Base-by-base conservation (phyloP, 352 stramenopile genomes). In the Pythium aquatile region DNA sequence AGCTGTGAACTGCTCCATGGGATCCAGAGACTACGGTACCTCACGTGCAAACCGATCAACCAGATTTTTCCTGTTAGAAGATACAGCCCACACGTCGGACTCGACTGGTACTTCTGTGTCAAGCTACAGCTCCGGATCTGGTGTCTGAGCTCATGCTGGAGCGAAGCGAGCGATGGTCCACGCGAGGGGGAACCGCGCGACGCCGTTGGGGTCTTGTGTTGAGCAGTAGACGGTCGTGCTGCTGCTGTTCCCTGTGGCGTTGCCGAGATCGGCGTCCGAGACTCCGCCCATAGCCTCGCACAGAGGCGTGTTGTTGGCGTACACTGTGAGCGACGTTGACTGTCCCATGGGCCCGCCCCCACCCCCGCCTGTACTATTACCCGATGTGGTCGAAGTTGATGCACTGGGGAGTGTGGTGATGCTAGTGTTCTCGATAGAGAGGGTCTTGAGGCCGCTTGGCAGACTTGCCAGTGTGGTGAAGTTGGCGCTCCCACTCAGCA, bases 241-340 rank as follows among this genome's bases (percentile, higher is more conserved):
- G 7, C 10, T 24, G n/a, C 6, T 57, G 33, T 14, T 54, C 8
- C 9, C 11, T 7, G 35, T 68, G 24, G 20, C 42, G 17, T 11
- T 55, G 17, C 29, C 55, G 1, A n/a, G 24, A 57, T 69, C 63
- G 11, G 10, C 63, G 20, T 32, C 39, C 4, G 52, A 58, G n/a
- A 57, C 26, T 7, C 58, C 52, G 20, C 54, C 58, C 5, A 71
- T 39, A 5, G 37, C 24, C 20, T 54, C 52, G 33, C 72, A 78
- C 20, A 71, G 70, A n/a, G 69, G 72, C 35, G 72, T 77, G 56
- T 76, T 73, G 69, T 73, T 62, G 26, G 72, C 69, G 44, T 75
- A 79, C 33, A 79, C 44, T 0, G 44, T 40, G n/a, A 75, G 26
- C 17, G 42, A 20, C 33, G 10, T 39, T n/a, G 49, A 24, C 26